These are phyloP conservation scores for Arxiozyma slooffiae DNA, from an alignment of 1,139 yeast species.

Conservation along the genomic window DNA sequence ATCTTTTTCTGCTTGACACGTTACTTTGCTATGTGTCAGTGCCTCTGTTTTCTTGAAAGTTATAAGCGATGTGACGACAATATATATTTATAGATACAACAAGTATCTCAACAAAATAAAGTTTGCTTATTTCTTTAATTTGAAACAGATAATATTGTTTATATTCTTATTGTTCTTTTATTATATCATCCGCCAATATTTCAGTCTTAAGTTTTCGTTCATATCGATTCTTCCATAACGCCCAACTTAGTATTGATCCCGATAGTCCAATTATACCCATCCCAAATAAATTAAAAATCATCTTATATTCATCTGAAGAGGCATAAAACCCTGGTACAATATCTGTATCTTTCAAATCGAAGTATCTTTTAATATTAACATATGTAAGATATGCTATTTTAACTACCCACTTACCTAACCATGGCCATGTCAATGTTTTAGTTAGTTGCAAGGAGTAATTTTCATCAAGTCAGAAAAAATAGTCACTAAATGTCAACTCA, in stretches of 20 bases:
- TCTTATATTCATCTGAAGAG: constrained; percentile 34
- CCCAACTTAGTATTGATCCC: neutral
- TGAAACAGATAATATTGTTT: neutral
- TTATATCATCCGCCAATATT: neutral
- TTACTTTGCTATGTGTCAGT: neutral
- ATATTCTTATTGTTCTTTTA: neutral
- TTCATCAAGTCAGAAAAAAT: neutral
- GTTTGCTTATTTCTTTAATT: neutral
- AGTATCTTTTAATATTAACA: constrained; percentile 1
- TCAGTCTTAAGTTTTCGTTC: neutral
- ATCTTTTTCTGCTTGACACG: neutral
- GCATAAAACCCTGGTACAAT: constrained; percentile 3
- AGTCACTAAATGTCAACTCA: neutral
- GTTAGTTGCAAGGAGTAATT: neutral
- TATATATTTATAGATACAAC: too few species aligned
- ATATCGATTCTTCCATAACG: neutral
- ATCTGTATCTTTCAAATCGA: constrained; percentile 1
- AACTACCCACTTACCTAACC: constrained; percentile 6
- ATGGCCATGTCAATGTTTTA: constrained; percentile 9
- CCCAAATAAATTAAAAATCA: constrained; percentile 33
- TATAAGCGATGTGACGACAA: too few species aligned
- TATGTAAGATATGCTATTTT: neutral
- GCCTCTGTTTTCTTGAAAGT: too few species aligned
- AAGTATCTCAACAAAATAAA: too few species aligned
- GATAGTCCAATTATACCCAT: constrained; percentile 5